Base-by-base conservation (phyloP, 768 basidiomycete species). In the Lactifluus rugatus region DNA sequence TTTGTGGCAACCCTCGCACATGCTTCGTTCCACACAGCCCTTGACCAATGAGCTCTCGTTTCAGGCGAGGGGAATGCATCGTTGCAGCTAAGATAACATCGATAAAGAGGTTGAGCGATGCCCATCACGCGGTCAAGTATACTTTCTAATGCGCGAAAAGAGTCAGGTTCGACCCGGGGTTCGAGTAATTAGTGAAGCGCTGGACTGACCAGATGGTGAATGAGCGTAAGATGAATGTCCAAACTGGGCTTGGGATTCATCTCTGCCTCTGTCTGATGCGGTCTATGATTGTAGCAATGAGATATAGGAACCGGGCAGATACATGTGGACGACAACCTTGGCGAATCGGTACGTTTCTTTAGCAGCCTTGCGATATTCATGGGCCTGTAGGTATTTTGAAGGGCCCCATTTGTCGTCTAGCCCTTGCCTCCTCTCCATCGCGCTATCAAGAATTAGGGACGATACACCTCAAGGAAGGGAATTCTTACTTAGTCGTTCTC, bases 11-110 rank as follows among this genome's bases (percentile, higher is more conserved):
- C 25, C 42, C 11, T 44, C 6, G 0, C 13, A 39, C 53, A 55
- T 6, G 47, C 48, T 2, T 55, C 53, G 9, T 7, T 23, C 58
- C 58, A 60, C 8, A 19, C 58, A 9, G 2, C 8, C 2, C 2
- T 28, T n/a, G 4, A 48, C 53, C 53, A 60, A 1, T 25, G 11
- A 0, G 13, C 21, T 34, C 23, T 45, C 19, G 1, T 23, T 23
- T 31, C 0, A 14, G 25, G 17, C 5, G 48, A 31, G 0, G 58
- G 53, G 34, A 60, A 60, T n/a, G 53, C 53, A 16, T 60, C 44
- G 26, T 46, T 51, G 26, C 58, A 60, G 48, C 19, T 16, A 16
- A 60, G 48, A 7, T 46, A 25, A n/a, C 41, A 32, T 17, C 58
- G 25, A 17, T 31, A 50, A 5, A 55, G 42, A 7, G 34, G 9